These are phyloP conservation scores for Phylloporus sp. DNA, from an alignment of 1,284 basidiomycete genomes.

Conservation along the genomic window DNA sequence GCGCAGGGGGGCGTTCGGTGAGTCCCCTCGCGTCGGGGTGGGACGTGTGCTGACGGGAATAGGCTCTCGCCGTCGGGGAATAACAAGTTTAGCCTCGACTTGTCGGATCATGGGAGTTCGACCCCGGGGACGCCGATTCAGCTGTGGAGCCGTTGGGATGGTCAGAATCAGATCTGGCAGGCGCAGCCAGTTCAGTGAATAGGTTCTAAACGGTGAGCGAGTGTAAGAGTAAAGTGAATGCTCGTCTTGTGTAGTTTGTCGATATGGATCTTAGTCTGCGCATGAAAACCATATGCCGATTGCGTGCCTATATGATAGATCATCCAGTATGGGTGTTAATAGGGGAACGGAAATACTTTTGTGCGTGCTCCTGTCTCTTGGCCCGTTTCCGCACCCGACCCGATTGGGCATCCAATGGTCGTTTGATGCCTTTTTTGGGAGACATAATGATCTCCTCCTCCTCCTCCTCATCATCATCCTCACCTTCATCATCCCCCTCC, in stretches of 20 bases:
- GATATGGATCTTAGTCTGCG: too few relatives aligned
- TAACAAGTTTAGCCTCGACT: slow-evolving; percentile 32
- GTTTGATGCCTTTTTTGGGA: slow-evolving; percentile 22
- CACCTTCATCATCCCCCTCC: too few relatives aligned
- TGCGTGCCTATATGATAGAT: too few relatives aligned
- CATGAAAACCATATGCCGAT: too few relatives aligned
- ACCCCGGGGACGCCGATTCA: slow-evolving; percentile 40
- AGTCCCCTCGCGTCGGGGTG: background rate
- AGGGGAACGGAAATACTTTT: too few relatives aligned
- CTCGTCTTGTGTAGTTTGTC: background rate
- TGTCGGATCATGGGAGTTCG: slow-evolving; percentile 45
- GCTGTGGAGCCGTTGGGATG: slow-evolving; percentile 44
- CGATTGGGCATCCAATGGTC: slow-evolving; percentile 13
- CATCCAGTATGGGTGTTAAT: too few relatives aligned
- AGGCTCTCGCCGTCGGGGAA: slow-evolving; percentile 38
- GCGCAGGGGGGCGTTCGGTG: slow-evolving; percentile 33
- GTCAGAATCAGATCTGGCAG: slow-evolving; percentile 44
- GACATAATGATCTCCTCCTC: slow-evolving; percentile 11
- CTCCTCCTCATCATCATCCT: too few relatives aligned
- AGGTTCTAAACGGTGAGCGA: background rate
- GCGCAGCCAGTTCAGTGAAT: slow-evolving; percentile 20
- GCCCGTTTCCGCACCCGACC: slow-evolving; percentile 32
- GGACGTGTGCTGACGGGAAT: background rate
- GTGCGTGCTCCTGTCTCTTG: too few relatives aligned
- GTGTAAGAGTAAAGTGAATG: background rate